Percentiles rank a stretch among this genome's conserved stretches.
phyloP scores from a whole-genome alignment of 257 asterid genomes.

The Nicotiana otophora region DNA sequence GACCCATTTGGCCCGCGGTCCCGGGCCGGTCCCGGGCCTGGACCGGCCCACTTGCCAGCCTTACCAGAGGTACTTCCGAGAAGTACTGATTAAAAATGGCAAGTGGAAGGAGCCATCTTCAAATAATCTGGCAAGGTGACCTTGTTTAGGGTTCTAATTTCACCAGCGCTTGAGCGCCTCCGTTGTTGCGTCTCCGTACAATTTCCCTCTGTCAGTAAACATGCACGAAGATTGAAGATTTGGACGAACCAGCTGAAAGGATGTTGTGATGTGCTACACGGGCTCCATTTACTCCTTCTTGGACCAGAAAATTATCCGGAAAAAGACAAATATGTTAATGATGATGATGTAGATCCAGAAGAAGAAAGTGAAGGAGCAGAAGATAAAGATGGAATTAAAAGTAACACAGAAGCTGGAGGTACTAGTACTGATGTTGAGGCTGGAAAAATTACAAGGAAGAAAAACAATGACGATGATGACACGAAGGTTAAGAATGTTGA shows the following conservation, averaged over 20 bases:
- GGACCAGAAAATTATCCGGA: constrained; percentile 1
- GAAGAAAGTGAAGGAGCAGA: background rate
- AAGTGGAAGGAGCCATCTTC: background rate
- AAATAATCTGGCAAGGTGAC: background rate
- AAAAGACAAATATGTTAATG: background rate
- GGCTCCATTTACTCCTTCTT: constrained; percentile 10
- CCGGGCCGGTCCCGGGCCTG: too few relatives aligned
- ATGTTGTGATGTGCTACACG: constrained; percentile 24
- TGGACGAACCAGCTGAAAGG: background rate
- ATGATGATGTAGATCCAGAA: background rate
- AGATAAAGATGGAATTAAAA: background rate
- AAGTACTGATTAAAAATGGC: background rate
- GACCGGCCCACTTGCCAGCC: too few relatives aligned
- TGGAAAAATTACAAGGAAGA: too few relatives aligned
- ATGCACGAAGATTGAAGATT: background rate
- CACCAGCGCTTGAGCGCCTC: background rate
- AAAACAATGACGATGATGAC: background rate
- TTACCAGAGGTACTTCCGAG: background rate
- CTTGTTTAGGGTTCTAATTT: background rate
- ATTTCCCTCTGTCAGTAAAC: too few relatives aligned
- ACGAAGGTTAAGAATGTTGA: background rate
- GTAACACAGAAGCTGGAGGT: background rate
- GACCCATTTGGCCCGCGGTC: too few relatives aligned
- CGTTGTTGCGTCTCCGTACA: too few relatives aligned
- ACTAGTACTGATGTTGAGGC: background rate